Evolutionary conservation across 2,329 filamentous ascomycete species (phyloP).

Genomic region (Tolypocladium ophioglossoides): DNA sequence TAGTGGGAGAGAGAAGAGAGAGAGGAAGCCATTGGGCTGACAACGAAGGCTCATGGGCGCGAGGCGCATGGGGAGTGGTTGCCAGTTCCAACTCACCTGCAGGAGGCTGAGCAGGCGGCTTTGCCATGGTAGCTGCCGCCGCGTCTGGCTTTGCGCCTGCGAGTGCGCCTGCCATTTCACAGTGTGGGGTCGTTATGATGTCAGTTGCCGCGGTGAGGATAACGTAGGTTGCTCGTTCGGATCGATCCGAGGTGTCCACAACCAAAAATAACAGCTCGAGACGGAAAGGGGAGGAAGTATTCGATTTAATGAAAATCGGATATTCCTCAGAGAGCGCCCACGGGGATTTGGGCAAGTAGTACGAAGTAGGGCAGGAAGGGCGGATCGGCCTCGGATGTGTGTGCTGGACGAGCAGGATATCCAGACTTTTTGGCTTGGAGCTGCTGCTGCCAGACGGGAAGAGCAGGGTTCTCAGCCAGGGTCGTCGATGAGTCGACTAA

Average conservation of each 20-base stretch:
- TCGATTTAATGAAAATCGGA: neutral
- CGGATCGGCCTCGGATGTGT: neutral
- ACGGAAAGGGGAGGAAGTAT: neutral
- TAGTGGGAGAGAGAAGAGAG: neutral
- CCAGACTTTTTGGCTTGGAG: neutral
- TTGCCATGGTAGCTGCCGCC: slow-evolving; percentile 4
- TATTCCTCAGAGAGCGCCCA: neutral
- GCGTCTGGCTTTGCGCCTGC: neutral
- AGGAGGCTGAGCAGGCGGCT: slow-evolving; percentile 3
- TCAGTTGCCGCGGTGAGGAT: neutral
- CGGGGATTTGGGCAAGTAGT: neutral
- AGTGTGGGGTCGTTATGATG: neutral
- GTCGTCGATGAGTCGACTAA: neutral
- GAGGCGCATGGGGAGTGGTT: neutral
- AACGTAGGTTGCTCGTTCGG: neutral
- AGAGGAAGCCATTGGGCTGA: too few relatives aligned
- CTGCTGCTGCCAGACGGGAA: too few relatives aligned
- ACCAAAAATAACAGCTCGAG: neutral
- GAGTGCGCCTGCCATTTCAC: slow-evolving; percentile 1
- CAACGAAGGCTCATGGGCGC: neutral
- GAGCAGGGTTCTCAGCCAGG: neutral
- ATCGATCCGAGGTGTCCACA: neutral
- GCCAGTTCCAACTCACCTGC: slow-evolving; percentile 3
- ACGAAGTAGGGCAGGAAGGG: neutral
- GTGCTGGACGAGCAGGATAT: neutral